Evolutionary conservation across 2,329 filamentous ascomycete genomes (phyloP).

Genomic region (Fusarium nygamai): DNA sequence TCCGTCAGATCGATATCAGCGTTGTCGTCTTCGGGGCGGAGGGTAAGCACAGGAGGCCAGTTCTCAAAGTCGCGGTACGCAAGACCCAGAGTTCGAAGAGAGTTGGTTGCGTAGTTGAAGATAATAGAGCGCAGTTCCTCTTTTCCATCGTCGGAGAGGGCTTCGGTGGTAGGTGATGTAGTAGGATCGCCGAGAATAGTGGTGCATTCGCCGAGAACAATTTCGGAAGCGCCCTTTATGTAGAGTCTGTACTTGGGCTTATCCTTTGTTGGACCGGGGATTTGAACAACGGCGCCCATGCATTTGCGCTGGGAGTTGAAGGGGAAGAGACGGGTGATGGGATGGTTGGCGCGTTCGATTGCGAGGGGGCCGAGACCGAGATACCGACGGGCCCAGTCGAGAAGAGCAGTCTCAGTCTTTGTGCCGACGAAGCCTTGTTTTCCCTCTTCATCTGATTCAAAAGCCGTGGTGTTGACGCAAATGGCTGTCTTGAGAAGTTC

Average conservation of each 20-base stretch:
- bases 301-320: slow-evolving; percentile 65
- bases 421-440: slow-evolving; percentile 60
- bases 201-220: slow-evolving; percentile 58
- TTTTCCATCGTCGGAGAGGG: slow-evolving; percentile 53
- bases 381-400: slow-evolving; percentile 60
- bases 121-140: slow-evolving; percentile 64
- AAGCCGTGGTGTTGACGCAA: slow-evolving; percentile 67
- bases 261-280: slow-evolving; percentile 46
- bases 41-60: slow-evolving; percentile 73
- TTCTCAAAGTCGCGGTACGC: slow-evolving; percentile 75
- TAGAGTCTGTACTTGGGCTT: slow-evolving; percentile 56
- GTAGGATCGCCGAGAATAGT: slow-evolving; percentile 66
- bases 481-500: slow-evolving; percentile 44
- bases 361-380: slow-evolving; percentile 59
- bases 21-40: slow-evolving; percentile 65
- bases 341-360: slow-evolving; percentile 57
- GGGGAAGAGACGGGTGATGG: slow-evolving; percentile 60
- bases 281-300: slow-evolving; percentile 64
- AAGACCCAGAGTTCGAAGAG: slow-evolving; percentile 77
- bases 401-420: slow-evolving; percentile 65
- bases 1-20: slow-evolving; percentile 58
- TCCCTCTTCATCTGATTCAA: slow-evolving; percentile 59
- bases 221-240: slow-evolving; percentile 67
- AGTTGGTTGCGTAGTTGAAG: slow-evolving; percentile 68
- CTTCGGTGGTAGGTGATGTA: neutral